Conservation (phyloP, 495 filamentous ascomycete species). For the Penicillium psychrofluorescens region DNA sequence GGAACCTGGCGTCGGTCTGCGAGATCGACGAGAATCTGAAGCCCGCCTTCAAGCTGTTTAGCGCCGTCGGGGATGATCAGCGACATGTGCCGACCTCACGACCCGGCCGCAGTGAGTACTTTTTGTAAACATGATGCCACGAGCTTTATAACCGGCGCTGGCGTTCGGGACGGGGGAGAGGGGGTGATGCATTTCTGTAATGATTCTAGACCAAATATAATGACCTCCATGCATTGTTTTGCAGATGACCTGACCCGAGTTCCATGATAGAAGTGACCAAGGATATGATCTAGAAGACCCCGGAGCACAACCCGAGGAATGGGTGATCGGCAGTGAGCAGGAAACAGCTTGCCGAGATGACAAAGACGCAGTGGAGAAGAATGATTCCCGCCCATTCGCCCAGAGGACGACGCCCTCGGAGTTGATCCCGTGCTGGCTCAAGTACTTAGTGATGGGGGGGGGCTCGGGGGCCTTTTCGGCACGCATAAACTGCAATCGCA, state of each 20-base stretch:
- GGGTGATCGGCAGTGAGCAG: too few species aligned
- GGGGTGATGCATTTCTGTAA: conserved; percentile 29
- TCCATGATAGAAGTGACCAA: too few species aligned
- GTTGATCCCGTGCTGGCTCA: background rate
- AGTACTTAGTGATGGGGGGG: too few species aligned
- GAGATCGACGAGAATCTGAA: conserved; percentile 78
- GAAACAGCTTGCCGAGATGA: too few species aligned
- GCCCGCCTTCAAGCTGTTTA: conserved; percentile 90
- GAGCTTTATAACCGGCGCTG: conserved; percentile 31
- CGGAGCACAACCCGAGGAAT: too few species aligned
- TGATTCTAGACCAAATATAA: conserved; percentile 27
- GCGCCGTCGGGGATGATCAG: conserved; percentile 85
- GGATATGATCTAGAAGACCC: too few species aligned
- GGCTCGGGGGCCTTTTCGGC: background rate
- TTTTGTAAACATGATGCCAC: conserved; percentile 55
- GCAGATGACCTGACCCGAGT: too few species aligned
- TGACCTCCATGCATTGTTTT: conserved; percentile 12
- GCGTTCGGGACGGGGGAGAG: conserved; percentile 25
- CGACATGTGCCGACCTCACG: conserved; percentile 78
- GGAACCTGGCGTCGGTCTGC: conserved; percentile 96
- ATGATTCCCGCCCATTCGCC: too few species aligned
- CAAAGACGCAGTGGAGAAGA: too few species aligned
- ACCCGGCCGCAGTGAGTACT: conserved; percentile 85
- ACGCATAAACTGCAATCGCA: background rate
- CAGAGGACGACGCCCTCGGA: background rate